Conservation (phyloP, 352 stramenopile genomes). For the Paralagenidium karlingii region DNA sequence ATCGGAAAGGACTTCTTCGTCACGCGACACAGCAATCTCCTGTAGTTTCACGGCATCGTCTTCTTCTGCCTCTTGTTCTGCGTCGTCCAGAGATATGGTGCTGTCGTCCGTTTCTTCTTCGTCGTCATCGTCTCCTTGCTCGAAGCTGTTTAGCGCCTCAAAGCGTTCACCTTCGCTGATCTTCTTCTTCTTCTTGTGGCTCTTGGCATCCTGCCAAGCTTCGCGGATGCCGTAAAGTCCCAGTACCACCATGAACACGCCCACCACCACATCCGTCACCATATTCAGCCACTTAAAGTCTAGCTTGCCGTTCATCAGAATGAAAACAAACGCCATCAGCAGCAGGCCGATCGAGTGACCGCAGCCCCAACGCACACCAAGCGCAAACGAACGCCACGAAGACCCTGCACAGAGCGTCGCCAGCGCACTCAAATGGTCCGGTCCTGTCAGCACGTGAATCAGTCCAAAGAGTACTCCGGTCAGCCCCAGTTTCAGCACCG, state of each 20-base stretch:
- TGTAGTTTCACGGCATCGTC: too few relatives aligned
- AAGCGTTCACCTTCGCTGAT: conserved; percentile 7
- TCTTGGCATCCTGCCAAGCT: conserved; percentile 31
- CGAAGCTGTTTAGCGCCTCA: conserved; percentile 6
- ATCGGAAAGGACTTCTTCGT: too few relatives aligned
- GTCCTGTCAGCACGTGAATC: conserved; percentile 54
- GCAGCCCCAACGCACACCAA: conserved; percentile 83
- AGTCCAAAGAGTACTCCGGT: conserved; percentile 50
- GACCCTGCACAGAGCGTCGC: conserved; percentile 68
- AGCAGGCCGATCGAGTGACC: conserved; percentile 80
- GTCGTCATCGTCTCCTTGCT: conserved; percentile 1
- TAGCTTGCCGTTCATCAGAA: conserved; percentile 33
- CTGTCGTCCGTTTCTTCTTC: conserved; percentile 1
- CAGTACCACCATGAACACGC: conserved; percentile 46
- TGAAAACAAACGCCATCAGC: conserved; percentile 51
- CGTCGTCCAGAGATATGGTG: not conserved
- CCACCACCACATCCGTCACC: conserved; percentile 48
- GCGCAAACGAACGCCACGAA: conserved; percentile 57
- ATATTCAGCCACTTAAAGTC: conserved; percentile 41
- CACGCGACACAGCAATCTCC: too few relatives aligned
- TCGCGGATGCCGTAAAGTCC: conserved; percentile 56
- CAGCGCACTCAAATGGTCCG: conserved; percentile 80
- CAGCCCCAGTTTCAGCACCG: conserved; percentile 17
- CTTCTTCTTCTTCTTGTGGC: not conserved
- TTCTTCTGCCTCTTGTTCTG: not conserved